Percentiles rank a stretch among this genome's conserved stretches.
These are phyloP conservation scores for Coccomyxa subellipsoidea DNA, from an alignment of 163 green algal species.

Conservation along the genomic window DNA sequence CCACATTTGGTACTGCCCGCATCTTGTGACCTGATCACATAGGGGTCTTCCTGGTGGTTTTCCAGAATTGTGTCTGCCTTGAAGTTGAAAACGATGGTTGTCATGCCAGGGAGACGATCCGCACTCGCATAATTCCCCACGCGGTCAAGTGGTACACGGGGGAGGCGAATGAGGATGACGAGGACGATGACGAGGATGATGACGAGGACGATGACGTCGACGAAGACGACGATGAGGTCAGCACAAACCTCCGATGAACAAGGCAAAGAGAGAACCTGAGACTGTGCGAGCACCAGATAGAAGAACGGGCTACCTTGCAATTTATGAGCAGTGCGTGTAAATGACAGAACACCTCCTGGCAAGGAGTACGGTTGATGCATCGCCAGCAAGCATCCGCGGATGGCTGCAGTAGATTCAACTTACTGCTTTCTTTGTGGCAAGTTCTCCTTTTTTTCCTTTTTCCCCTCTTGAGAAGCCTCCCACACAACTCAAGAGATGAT, in stretches of 20 bases:
- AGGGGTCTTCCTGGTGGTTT: background rate
- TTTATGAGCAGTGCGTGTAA: background rate
- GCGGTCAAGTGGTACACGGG: conserved; percentile 87
- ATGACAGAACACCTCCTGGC: background rate
- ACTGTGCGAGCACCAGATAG: no score
- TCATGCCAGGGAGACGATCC: conserved; percentile 17
- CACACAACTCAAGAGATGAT: no score
- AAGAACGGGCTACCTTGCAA: no score
- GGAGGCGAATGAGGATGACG: conserved; percentile 63
- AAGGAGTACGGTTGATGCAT: no score
- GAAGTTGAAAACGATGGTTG: background rate
- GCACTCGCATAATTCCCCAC: conserved; percentile 77
- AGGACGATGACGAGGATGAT: conserved; percentile 58
- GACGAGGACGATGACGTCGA: conserved; percentile 27
- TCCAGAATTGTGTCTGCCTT: background rate
- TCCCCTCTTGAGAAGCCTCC: no score
- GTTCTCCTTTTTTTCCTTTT: no score
- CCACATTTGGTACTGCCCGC: no score
- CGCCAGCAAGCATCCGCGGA: no score
- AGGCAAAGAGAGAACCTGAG: no score
- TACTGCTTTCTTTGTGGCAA: background rate
- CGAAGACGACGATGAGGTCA: background rate
- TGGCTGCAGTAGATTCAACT: background rate
- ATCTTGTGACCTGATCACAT: no score
- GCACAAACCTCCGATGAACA: background rate